These are phyloP conservation scores for Helminthosporium solani DNA, from an alignment of 2,329 filamentous ascomycete genomes.

Conservation along the genomic window DNA sequence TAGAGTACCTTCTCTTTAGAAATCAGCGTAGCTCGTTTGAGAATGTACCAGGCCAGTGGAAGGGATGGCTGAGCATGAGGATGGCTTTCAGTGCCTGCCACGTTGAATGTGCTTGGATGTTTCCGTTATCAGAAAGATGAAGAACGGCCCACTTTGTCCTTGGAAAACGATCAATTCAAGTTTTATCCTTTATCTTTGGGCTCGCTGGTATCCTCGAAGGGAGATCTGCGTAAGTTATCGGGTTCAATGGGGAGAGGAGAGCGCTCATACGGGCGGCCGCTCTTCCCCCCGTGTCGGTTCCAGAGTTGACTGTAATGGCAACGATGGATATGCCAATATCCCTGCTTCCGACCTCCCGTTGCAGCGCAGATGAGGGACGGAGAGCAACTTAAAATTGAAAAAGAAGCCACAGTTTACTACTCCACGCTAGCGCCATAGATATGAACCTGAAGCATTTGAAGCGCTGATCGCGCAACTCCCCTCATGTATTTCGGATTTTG, in stretches of 20 bases:
- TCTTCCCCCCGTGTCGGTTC: slow-evolving; percentile 19
- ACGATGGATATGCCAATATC: slow-evolving; percentile 16
- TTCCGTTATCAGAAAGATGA: slow-evolving; percentile 18
- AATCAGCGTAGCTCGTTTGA: background rate
- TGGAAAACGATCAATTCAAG: too few relatives aligned
- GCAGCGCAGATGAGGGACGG: slow-evolving; percentile 14
- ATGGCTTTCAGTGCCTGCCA: slow-evolving; percentile 28
- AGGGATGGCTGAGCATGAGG: slow-evolving; percentile 16
- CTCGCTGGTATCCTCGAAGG: background rate
- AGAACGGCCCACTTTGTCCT: background rate
- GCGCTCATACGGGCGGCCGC: slow-evolving; percentile 1
- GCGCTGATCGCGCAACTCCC: too few relatives aligned
- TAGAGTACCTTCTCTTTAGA: slow-evolving; percentile 15
- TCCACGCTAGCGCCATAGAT: background rate
- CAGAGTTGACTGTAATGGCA: slow-evolving; percentile 10
- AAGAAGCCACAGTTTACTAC: background rate
- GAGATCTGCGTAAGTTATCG: background rate
- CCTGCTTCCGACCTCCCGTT: slow-evolving; percentile 13
- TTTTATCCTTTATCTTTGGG: background rate
- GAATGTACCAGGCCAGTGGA: slow-evolving; percentile 6
- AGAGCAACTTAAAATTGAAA: slow-evolving; percentile 1
- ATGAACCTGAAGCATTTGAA: too few relatives aligned
- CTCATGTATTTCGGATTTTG: background rate
- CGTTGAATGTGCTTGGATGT: background rate
- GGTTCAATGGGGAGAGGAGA: background rate